Base-by-base conservation (phyloP, 139 green algal species). In the Gonium pectorale region DNA sequence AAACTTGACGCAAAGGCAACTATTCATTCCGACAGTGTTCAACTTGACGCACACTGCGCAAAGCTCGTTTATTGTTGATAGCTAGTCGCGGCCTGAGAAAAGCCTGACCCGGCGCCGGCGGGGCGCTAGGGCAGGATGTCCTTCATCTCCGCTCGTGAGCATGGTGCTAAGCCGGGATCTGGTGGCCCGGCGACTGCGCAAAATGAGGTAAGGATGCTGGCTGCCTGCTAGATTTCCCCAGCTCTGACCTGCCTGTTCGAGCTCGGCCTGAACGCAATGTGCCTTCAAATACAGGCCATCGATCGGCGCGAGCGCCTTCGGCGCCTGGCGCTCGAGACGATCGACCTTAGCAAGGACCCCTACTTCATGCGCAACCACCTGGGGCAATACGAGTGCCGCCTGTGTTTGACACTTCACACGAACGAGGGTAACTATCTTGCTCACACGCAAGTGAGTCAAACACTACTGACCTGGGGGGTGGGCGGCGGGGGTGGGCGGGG, bases 361-460 rank as follows among this genome's bases (percentile, higher is more conserved):
- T 99, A 99, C 84, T 99, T 98, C 80, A 98, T 99, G 95, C 93
- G 96, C 63, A 99, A 99, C 75, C 98, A 99, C 79, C 72, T 99
- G 62, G 97, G 97, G 13, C 95, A 96, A 74, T 85, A 67, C 80
- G 98, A 99, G 86, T 99, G 98, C 91, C 95, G 96, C 37, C 91
- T 99, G 19, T 99, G 98, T 75, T 87, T 99, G 31, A 99, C 98
- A 31, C 88, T 99, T n/a, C 98, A 99, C 91, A 98, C 92, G 67
- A 99, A 99, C 74, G 98, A 99, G 86, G 98, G 97, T 40, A 99
- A 99, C 92, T 99, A 99, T 82, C 89, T 99, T 31, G 98, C 98
- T 11, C 98, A 99, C 89, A 99, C 98, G 4, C 98, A 99, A 88
- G 93, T 92, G 40, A 1, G 83, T 74, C 40, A 26, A 33, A n/a